Base-by-base conservation (phyloP, 2,329 filamentous ascomycete genomes). In the Alternaria brassicicola region DNA sequence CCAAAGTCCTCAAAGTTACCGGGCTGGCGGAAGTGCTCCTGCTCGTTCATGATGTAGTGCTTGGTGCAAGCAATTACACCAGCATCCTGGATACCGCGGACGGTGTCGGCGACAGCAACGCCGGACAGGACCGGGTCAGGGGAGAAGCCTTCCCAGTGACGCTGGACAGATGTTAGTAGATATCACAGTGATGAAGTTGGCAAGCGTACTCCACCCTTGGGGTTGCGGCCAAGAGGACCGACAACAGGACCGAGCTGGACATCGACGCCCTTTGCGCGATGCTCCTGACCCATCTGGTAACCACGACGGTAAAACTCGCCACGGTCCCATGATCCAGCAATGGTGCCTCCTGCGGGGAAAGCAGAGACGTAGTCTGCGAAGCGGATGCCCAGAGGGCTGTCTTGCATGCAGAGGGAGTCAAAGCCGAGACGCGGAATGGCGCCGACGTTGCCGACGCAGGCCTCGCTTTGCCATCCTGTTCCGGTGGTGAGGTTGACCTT, bases 401-500 rank as follows among this genome's bases (percentile, higher is more conserved):
- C 93, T 70, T 97, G 92, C 82, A 95, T 80, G 76, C 93, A 97
- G n/a, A 96, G 80, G 25, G 87, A 83, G 66, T 85, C 87, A 67
- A 93, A 84, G 10, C 88, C 88, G 5, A 93, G 79, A 35, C 89
- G 84, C 15, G 89, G 89, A 39, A 93, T 83, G 6, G 89, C 81
- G 38, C 91, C 91, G 30, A 73, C 76, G 67, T 95, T 89, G 60
- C 93, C 93, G 12, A 96, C 92, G 68, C 73, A 76, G 21, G 70
- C 66, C 49, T 75, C 72, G 41, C 72, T 71, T 38, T 66, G 87
- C 76, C 79, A 94, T 86, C 93, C 93, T 63, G 90, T 86, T 76
- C 94, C 94, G 0, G 93, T 97, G 3, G 94, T 98, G 64, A 99
- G 77, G 77, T 98, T 98, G 78, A 98, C 92, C 81, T 97, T 97